Percentiles rank a stretch among this genome's conserved stretches.
Evolutionary conservation across 164 flowering plant genomes (phyloP).

Genomic region (Vitis cinerea): DNA sequence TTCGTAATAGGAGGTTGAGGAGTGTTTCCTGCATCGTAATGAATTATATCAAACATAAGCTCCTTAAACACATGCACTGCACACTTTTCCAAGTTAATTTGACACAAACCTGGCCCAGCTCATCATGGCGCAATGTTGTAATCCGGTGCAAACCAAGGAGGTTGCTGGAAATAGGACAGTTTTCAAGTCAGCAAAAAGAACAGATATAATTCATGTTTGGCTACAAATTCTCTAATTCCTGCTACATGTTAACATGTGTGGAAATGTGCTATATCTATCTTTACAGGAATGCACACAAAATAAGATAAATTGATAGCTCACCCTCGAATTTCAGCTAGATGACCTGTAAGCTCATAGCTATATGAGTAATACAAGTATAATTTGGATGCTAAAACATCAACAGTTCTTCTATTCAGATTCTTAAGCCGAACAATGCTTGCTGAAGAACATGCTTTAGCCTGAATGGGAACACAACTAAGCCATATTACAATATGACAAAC

Average conservation of each 20-base stretch:
- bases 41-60: constrained; percentile 1
- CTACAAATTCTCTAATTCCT: too few relatives aligned
- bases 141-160: constrained; percentile 88
- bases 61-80: constrained; percentile 13
- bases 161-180: constrained; percentile 39
- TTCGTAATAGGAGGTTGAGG: constrained; percentile 50
- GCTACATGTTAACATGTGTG: too few relatives aligned
- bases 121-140: constrained; percentile 94
- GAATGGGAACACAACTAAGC: constrained; percentile 9
- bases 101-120: constrained; percentile 86
- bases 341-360: constrained; percentile 88
- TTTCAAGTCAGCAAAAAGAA: too few relatives aligned
- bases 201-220: too few relatives aligned
- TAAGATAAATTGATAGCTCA: constrained; percentile 26
- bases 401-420: constrained; percentile 77
- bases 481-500: too few relatives aligned
- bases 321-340: constrained; percentile 97
- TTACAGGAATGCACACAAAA: too few relatives aligned
- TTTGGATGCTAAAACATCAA: constrained; percentile 89
- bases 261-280: too few relatives aligned
- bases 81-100: not conserved
- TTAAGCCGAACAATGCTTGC: constrained; percentile 79
- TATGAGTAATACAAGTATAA: constrained; percentile 85
- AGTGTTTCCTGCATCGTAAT: constrained; percentile 22
- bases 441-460: constrained; percentile 92